phyloP scores from a whole-genome alignment of 768 basidiomycete genomes.

The Collybia sp. region DNA sequence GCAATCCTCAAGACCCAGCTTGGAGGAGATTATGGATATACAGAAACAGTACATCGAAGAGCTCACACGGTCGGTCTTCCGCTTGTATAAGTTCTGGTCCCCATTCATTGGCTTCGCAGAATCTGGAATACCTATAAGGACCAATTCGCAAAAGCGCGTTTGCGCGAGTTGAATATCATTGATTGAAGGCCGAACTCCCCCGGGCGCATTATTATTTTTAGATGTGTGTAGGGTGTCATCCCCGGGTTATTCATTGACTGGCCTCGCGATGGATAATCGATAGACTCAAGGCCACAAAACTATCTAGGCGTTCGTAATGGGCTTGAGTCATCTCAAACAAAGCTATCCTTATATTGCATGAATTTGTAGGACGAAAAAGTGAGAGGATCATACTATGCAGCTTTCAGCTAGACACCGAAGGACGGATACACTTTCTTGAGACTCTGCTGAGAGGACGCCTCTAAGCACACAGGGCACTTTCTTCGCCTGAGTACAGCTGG shows the following conservation, averaged over 20 bases:
- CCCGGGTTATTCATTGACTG: no score
- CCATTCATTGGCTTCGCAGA: conserved; percentile 31
- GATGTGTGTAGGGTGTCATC: no score
- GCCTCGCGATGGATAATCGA: no score
- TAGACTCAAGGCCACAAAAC: no score
- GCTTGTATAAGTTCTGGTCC: not conserved
- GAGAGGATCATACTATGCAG: not conserved
- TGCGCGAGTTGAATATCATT: conserved; percentile 73
- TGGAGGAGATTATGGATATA: conserved; percentile 73
- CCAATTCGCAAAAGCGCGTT: conserved; percentile 80
- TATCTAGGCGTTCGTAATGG: no score
- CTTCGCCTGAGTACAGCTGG: not conserved
- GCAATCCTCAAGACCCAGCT: conserved; percentile 73
- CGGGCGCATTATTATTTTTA: not conserved
- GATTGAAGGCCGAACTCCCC: conserved; percentile 36
- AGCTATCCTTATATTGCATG: no score
- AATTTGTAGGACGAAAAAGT: no score
- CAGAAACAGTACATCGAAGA: conserved; percentile 91
- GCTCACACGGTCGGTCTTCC: conserved; percentile 64
- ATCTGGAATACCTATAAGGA: conserved; percentile 98
- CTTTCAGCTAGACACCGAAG: not conserved
- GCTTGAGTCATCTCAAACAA: no score
- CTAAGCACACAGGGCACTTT: not conserved
- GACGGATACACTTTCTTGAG: not conserved
- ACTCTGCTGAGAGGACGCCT: not conserved